phyloP scores from a whole-genome alignment of 306 rosid genomes.

The Dalbergia oliveri region DNA sequence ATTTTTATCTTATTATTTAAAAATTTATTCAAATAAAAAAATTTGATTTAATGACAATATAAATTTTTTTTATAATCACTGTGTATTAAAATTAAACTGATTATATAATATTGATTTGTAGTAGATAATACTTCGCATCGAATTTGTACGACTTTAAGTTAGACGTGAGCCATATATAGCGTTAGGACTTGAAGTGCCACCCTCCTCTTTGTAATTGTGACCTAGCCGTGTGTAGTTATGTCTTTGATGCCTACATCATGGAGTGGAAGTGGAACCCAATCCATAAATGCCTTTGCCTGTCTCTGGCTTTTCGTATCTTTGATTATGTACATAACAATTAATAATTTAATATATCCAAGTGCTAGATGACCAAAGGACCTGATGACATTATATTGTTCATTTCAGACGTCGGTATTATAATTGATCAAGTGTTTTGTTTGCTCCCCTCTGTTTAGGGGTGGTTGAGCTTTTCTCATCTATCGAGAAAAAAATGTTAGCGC shows the following conservation, averaged over 20 bases:
- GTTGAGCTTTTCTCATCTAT: too few species aligned
- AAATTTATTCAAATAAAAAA: too few species aligned
- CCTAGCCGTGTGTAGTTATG: not conserved
- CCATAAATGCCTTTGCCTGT: conserved; percentile 29
- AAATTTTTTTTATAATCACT: too few species aligned
- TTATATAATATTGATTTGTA: too few species aligned
- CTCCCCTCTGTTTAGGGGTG: too few species aligned
- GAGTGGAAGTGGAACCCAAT: conserved; percentile 28
- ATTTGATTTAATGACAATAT: too few species aligned
- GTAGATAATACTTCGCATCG: not conserved
- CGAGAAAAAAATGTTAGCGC: not conserved
- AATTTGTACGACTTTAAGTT: not conserved
- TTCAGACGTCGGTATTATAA: not conserved
- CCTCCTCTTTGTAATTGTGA: not conserved
- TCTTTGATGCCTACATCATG: not conserved
- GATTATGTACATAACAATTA: not conserved
- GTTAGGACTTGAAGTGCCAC: not conserved
- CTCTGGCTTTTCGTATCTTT: not conserved
- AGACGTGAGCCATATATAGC: conserved; percentile 1
- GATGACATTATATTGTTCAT: not conserved
- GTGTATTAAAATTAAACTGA: too few species aligned
- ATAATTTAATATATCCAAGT: too few species aligned
- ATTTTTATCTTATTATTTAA: too few species aligned
- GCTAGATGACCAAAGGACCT: not conserved
- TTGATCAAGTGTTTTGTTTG: conserved; percentile 3